Evolutionary conservation across 805 yeast genomes (phyloP), one percentile per base, ranked within the genome.

Genomic region (Teunomyces tritomae): DNA sequence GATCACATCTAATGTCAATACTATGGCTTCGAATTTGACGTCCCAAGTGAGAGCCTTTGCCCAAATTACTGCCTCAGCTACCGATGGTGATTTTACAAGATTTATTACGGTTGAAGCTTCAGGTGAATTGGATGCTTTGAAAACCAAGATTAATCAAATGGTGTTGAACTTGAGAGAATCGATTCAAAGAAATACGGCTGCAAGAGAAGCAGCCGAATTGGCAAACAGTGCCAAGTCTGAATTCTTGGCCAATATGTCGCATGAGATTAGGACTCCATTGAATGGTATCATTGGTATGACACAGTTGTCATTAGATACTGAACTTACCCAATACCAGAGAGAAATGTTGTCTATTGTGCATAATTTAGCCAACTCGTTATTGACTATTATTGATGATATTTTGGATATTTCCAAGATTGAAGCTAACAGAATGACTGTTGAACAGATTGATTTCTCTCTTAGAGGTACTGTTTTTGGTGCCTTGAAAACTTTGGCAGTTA

Each of bases 271-370:
- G 64, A 89, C 96, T 2, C 96, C 96, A 16, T 85, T 89, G 82
- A 89, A 89, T 65, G 96, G 96, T 72, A 89, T 89, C 42, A 85
- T 89, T 57, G 96, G 96, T 61, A 89, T 89, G 92, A 89, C 96
- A 3, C 96, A 89, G 64, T 71, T 89, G 56, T 87, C 96, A 1
- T 75, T 89, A 47, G 96, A 89, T 54, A 89, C 96, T 0, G 95
- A 89, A 59, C 76, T 89, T 54, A 88, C 95, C 8, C 96, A 89
- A 67, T 89, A 89, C 60, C 96, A 89, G 67, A 79, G 96, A 53
- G 96, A 89, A 68, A 89, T 89, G 96, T 71, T 89, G 56, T 83
- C 91, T 11, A 89, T 89, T 61, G 96, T 89, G 20, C 94, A 88
- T 68, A 89, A 88, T 61, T 73, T 89, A 57, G 96, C 96, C 13